Evolutionary conservation across 176 grass and related monocot species (phyloP), one percentile per base, ranked within the genome.

Genomic region (Eleusine coracana): DNA sequence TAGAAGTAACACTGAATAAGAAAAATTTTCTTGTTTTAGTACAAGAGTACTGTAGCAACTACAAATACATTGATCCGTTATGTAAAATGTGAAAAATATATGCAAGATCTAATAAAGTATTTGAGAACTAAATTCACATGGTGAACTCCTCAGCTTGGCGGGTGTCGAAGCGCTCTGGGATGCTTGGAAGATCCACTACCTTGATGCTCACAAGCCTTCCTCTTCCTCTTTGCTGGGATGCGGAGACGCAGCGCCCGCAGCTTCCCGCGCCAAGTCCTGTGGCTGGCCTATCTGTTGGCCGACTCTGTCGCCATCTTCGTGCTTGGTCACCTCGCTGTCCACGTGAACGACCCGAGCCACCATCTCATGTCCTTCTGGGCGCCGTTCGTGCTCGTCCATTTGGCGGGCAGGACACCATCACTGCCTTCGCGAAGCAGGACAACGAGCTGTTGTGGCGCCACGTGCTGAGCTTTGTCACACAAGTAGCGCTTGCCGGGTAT

Each of bases 361-460:
- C 28, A 76, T 4, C 52, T 76, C 29, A 23, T 76, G 73, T 21
- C 4, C 2, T 59, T 76, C 5, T 76, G 73, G 73, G 52, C 52
- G 8, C 73, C 73, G 18, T 59, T 76, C 52, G 10, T 76, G 34
- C 52, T 76, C 18, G 34, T 59, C 51, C 73, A 76, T 36, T 52
- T 76, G 10, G 73, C 34, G 73, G 73, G 34, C 52, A 76, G 52
- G 73, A 76, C 34, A 76, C 18, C 73, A 76, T 59, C 51, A 59
- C 73, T 0, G 73, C 52, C 73, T 38, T 76, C 1, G 39, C 73
- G 0, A 59, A 21, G 73, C 31, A 75, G 10, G 73, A 75, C 73
- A 75, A 75, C 29, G 52, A 37, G 73, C 10, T 75, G 18, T 75
- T 51, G 73, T 23, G 0, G 34, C 51, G 73, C 2, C 71, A 74